Evolutionary conservation across 2,329 filamentous ascomycete species (phyloP).

Genomic region (Cladosporium sp.): DNA sequence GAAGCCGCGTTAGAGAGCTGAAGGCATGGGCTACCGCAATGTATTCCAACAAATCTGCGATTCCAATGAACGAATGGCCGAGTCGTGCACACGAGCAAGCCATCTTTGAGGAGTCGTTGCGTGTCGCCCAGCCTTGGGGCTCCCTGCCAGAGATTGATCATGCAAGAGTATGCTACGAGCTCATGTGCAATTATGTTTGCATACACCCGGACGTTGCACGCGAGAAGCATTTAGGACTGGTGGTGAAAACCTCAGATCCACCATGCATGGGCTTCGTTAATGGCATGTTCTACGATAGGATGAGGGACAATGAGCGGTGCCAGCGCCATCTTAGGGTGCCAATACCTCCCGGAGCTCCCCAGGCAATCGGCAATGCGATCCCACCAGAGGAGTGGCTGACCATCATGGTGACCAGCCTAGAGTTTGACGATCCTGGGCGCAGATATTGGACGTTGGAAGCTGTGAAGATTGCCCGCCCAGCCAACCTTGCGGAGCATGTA

Average conservation of each 20-base stretch:
- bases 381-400: slow-evolving; percentile 1
- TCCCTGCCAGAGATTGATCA: background rate
- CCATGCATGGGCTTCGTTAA: background rate
- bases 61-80: background rate
- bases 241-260: background rate
- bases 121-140: background rate
- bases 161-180: background rate
- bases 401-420: background rate
- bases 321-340: background rate
- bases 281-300: background rate
- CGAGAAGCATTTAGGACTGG: background rate
- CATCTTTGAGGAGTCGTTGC: background rate
- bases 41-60: background rate
- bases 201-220: slow-evolving; percentile 3
- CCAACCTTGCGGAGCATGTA: background rate
- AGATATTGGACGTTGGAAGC: background rate
- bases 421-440: background rate
- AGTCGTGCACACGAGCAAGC: background rate
- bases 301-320: background rate
- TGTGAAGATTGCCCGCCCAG: background rate
- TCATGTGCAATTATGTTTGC: background rate
- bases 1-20: background rate
- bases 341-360: background rate
- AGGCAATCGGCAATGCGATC: background rate
- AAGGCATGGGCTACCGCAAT: background rate